Evolutionary conservation across 2,329 filamentous ascomycete species (phyloP), one percentile per base, ranked within the genome.

Genomic region (Epichloe hybrida): DNA sequence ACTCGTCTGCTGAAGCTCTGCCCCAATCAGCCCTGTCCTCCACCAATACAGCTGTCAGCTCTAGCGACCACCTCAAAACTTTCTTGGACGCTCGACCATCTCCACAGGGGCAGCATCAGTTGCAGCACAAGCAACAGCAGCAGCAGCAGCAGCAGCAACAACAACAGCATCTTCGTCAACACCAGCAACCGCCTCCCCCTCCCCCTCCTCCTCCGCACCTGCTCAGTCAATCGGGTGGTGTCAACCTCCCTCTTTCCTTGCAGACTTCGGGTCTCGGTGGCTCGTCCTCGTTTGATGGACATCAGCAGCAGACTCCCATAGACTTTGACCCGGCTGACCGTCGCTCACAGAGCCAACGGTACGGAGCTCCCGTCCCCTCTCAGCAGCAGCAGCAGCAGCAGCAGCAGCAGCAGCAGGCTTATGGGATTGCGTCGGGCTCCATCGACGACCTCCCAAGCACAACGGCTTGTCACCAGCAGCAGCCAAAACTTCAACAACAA

Each of bases 291-390:
- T 62, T 66, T 58, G 67, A 69, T 52, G 59, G 61, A 50, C 64
- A 64, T 48, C 66, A 66, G 56, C 57, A 63, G 56, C 61, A 51
- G 38, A 54, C 53, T 27, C 56, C 55, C 59, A 67, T 55, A 44
- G 74, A 77, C 54, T 75, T 72, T 55, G 64, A 70, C 48, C 47
- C 58, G 41, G 58, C 58, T 35, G 51, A 75, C 36, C 70, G 69
- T 51, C 73, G 74, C 50, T 74, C 74, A 13, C 74, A 78, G 63
- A 76, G 73, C 55, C 72, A 76, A 54, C 72, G 72, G 58, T 75
- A 72, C 57, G 62, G 65, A 38, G 15, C 50, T 64, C 56, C 63
- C 52, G 56, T 63, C 23, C 3, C 23, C 7, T 27, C 23, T 27
- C 23, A 27, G 23, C 23, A 27, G 23, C 23, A 17, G 17, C 17